phyloP scores from a whole-genome alignment of 352 stramenopile species.

The Aphanomyces invadans region DNA sequence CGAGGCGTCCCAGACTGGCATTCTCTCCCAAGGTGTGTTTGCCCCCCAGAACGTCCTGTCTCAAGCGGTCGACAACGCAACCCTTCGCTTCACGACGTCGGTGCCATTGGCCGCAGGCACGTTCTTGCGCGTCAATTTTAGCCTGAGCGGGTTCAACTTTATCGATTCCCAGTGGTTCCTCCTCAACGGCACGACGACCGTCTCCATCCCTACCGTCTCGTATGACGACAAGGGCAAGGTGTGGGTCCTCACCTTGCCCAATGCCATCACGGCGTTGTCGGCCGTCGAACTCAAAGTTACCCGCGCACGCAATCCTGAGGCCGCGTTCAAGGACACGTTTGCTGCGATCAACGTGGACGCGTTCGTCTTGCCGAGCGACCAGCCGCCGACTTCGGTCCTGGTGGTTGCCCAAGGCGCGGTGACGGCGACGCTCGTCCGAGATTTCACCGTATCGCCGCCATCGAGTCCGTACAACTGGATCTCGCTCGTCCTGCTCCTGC shows the following conservation, averaged over 20 bases:
- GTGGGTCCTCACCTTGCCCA: not conserved
- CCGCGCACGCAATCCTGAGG: constrained; percentile 3
- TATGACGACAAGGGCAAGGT: constrained; percentile 5
- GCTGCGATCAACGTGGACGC: not conserved
- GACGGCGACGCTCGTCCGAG: constrained; percentile 1
- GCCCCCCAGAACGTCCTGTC: not conserved
- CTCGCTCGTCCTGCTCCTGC: constrained; percentile 77
- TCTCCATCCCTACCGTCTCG: not conserved
- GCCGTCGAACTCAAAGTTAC: not conserved
- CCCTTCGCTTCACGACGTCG: not conserved
- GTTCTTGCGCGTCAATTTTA: not conserved
- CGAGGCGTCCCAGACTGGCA: not conserved
- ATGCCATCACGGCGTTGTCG: not conserved
- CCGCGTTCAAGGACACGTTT: constrained; percentile 11
- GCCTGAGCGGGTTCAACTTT: constrained; percentile 14
- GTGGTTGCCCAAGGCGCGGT: constrained; percentile 1
- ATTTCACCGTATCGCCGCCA: not conserved
- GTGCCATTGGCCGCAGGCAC: not conserved
- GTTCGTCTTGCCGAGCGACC: not conserved
- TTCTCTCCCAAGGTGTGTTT: not conserved
- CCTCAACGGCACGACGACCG: not conserved
- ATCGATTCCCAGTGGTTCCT: not conserved
- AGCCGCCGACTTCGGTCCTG: too few species aligned
- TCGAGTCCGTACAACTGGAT: constrained; percentile 84
- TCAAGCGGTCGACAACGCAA: constrained; percentile 13